Evolutionary conservation across 495 filamentous ascomycete genomes (phyloP).

Genomic region (Xylaria cubensis): DNA sequence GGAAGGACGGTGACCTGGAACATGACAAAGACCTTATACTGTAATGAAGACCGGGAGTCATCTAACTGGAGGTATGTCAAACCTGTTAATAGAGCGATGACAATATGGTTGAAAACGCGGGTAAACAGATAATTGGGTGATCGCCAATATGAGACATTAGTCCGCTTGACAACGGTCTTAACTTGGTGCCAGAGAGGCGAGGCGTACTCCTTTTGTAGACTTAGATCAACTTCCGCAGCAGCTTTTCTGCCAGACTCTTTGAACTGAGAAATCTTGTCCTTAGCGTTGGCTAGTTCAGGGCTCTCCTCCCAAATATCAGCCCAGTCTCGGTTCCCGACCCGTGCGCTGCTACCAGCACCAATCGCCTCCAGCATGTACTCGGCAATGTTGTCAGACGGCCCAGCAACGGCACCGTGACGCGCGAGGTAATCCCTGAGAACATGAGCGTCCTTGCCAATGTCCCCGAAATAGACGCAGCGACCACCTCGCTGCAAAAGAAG

Average conservation of each 20-base stretch:
- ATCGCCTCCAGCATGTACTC: slow-evolving; percentile 91
- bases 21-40: slow-evolving; percentile 82
- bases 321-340: slow-evolving; percentile 80
- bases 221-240: slow-evolving; percentile 47
- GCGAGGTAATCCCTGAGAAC: slow-evolving; percentile 55
- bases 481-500: slow-evolving; percentile 73
- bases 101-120: slow-evolving; percentile 76
- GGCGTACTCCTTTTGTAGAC: slow-evolving; percentile 71
- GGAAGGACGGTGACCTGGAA: slow-evolving; percentile 82
- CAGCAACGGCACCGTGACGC: slow-evolving; percentile 61
- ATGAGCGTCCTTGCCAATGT: slow-evolving; percentile 57
- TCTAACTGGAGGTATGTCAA: slow-evolving; percentile 74
- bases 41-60: slow-evolving; percentile 69
- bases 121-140: slow-evolving; percentile 76
- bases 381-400: slow-evolving; percentile 72
- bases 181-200: slow-evolving; percentile 77
- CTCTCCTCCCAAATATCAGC: slow-evolving; percentile 77
- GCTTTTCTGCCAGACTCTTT: slow-evolving; percentile 62
- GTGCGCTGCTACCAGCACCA: slow-evolving; percentile 75
- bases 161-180: slow-evolving; percentile 67
- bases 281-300: slow-evolving; percentile 70
- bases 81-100: slow-evolving; percentile 75
- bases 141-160: slow-evolving; percentile 73
- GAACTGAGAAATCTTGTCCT: slow-evolving; percentile 70
- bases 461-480: slow-evolving; percentile 76